Conservation (phyloP, 768 basidiomycete species). For the Agaricus blazei region DNA sequence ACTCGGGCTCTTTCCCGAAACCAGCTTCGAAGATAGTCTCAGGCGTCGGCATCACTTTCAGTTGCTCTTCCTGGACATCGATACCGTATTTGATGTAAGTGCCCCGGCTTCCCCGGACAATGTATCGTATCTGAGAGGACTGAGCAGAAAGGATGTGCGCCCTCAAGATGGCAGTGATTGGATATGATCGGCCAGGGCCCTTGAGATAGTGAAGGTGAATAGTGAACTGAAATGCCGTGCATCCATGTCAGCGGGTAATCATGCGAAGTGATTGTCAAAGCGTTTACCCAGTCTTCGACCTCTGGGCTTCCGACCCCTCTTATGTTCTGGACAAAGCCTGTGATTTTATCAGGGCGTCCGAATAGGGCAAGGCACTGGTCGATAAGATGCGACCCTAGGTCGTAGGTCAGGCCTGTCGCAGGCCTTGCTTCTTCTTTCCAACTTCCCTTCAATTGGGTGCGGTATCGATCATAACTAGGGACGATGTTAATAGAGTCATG, state of each 20-base stretch:
- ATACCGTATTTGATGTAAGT: conserved; percentile 72
- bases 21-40: conserved; percentile 35
- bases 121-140: conserved; percentile 62
- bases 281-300: conserved; percentile 61
- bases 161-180: conserved; percentile 62
- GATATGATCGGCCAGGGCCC: conserved; percentile 36
- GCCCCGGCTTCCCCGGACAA: conserved; percentile 67
- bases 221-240: conserved; percentile 35
- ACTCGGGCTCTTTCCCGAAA: conserved; percentile 61
- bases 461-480: conserved; percentile 69
- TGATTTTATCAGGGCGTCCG: conserved; percentile 64
- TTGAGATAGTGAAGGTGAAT: conserved; percentile 47
- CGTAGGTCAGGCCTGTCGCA: conserved; percentile 64
- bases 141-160: conserved; percentile 67
- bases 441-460: conserved; percentile 54
- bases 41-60: conserved; percentile 50
- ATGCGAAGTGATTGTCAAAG: not conserved
- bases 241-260: not conserved
- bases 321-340: conserved; percentile 66
- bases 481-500: not conserved
- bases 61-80: conserved; percentile 76
- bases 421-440: conserved; percentile 76
- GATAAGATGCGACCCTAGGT: conserved; percentile 76
- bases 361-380: conserved; percentile 76
- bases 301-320: conserved; percentile 59